Base-by-base conservation (phyloP, 257 asterid species). In the Echium plantagineum region DNA sequence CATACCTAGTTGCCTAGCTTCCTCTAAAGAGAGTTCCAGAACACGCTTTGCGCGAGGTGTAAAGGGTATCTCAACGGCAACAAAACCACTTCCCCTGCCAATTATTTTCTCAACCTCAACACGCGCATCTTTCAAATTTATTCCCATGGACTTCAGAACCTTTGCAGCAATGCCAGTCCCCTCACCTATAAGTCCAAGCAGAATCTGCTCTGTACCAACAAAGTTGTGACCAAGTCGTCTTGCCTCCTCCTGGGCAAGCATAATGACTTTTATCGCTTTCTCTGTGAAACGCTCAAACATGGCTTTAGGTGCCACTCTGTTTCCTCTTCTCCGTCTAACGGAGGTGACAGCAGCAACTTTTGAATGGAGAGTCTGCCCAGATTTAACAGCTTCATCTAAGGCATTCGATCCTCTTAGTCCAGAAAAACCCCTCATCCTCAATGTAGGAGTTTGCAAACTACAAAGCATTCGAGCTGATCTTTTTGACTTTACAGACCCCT, bases 241-340 rank as follows among this genome's bases (percentile, higher is more conserved):
- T 22, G 98, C 94, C 84, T 91, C 98, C 81, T 91, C 98, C 68
- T 91, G 98, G 7, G 98, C 95, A 71, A 91, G 98, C 96, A 91
- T 91, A 61, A 91, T 85, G 32, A 91, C 98, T 68, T 91, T 91
- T 26, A 91, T 91, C 30, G 98, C 96, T 67, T 91, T 91, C 69
- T 91, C 98, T 0, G 98, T 91, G 74, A 91, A 91, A 57, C 98
- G 95, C 78, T 91, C 98, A 71, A 91, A 91, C 98, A 91, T 91
- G 63, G 96, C 96, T 52, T 81, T 80, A 35, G 95, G 90, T 10
- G 65, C 78, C 65, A 74, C 69, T 38, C 93, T 78, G 53, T 71
- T 61, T 58, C 74, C 79, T 52, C 62, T 81, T 61, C 80, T 81
- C 58, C 73, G 76, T 71, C 81, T 81, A 54, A 72, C 66, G 53